Percentiles rank a stretch among this genome's conserved stretches.
These are phyloP conservation scores for Ustilago esculenta DNA, from an alignment of 1,284 basidiomycete species.

Conservation along the genomic window DNA sequence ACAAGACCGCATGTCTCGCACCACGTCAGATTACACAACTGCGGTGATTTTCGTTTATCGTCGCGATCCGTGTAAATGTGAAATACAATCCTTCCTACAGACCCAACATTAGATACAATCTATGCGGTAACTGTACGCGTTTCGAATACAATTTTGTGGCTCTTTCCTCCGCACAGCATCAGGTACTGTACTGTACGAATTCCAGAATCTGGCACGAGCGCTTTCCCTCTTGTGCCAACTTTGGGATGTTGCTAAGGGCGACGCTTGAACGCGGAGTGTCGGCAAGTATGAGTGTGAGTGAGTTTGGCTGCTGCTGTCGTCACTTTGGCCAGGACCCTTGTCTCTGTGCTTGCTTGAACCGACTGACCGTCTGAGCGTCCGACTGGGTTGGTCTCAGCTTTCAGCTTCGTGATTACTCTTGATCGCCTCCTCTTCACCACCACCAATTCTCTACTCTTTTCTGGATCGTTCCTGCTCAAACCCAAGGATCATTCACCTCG, in stretches of 20 bases:
- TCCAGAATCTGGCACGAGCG: slow-evolving; percentile 1
- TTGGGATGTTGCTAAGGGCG: not conserved
- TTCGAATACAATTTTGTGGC: not conserved
- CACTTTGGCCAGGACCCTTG: slow-evolving; percentile 2
- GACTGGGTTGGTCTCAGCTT: not conserved
- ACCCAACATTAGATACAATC: not conserved
- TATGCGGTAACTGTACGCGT: not conserved
- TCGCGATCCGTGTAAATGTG: not conserved
- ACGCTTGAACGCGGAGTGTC: too few relatives aligned
- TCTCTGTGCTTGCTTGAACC: not conserved
- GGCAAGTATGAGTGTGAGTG: too few relatives aligned
- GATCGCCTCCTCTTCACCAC: not conserved
- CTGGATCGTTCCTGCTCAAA: slow-evolving; percentile 32
- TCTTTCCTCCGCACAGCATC: not conserved
- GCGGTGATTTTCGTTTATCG: slow-evolving; percentile 3
- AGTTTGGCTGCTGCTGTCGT: not conserved
- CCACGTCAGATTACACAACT: not conserved
- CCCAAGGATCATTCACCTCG: slow-evolving; percentile 13
- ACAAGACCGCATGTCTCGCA: not conserved
- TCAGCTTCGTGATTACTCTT: not conserved
- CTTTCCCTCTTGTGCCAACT: not conserved
- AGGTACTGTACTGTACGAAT: too few relatives aligned
- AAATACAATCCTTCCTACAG: not conserved
- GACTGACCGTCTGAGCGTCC: not conserved
- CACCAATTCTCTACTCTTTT: not conserved